These are phyloP conservation scores for Tetramitus jugosus DNA, from an alignment of 208 protist genomes.

Conservation along the genomic window DNA sequence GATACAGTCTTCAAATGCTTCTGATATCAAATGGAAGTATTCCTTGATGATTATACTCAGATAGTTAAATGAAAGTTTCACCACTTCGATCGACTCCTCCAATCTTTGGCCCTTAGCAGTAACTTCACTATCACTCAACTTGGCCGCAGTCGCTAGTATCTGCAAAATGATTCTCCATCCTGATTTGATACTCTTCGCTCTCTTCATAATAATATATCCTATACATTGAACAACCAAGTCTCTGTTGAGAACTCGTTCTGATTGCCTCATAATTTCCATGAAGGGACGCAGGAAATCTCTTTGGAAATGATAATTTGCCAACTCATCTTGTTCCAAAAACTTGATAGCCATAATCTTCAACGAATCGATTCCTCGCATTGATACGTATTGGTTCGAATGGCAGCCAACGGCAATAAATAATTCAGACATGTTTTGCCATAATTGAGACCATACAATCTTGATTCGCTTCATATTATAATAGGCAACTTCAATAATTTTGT, in stretches of 20 bases:
- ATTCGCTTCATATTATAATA: conserved; percentile 72
- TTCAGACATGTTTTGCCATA: conserved; percentile 57
- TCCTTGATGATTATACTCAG: neutral
- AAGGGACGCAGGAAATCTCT: conserved; percentile 79
- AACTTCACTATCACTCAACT: conserved; percentile 29
- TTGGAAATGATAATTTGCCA: conserved; percentile 76
- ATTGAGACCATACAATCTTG: conserved; percentile 62
- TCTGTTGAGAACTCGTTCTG: neutral
- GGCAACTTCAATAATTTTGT: conserved; percentile 75
- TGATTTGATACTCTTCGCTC: conserved; percentile 54
- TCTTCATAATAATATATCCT: conserved; percentile 45
- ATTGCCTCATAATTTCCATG: conserved; percentile 53
- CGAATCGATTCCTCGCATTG: conserved; percentile 73
- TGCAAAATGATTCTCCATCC: conserved; percentile 66
- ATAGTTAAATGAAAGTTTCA: neutral
- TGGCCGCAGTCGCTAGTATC: conserved; percentile 43
- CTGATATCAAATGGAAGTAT: neutral
- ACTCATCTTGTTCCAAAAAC: conserved; percentile 69
- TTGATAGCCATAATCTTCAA: conserved; percentile 70
- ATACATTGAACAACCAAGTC: conserved; percentile 45
- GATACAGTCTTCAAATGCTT: neutral
- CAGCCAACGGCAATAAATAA: conserved; percentile 57
- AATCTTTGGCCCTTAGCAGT: too few relatives aligned
- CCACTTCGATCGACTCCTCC: neutral
- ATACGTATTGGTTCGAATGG: conserved; percentile 45